Evolutionary conservation across 1,284 basidiomycete genomes (phyloP), one percentile per base, ranked within the genome.

Genomic region (Phylloboletellus chloephorus): DNA sequence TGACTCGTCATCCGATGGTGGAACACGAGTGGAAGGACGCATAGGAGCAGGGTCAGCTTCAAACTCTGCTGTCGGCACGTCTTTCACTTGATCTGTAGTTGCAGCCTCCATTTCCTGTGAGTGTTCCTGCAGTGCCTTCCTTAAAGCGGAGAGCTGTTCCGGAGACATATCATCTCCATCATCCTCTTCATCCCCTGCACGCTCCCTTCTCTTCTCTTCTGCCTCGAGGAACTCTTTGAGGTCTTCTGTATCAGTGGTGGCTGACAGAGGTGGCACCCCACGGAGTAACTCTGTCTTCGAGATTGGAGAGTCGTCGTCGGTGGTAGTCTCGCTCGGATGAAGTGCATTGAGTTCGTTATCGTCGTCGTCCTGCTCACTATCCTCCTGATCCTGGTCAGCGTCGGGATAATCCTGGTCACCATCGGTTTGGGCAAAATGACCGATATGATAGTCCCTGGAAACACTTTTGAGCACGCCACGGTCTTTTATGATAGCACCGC

Each of bases 191-290:
- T 66, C 68, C 4, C 75, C 75, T 47, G 62, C 71, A 31, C 66
- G 41, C 42, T 72, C 74, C 51, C 65, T 72, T 41, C 76, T 64
- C 46, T 50, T 57, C 49, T 58, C 62, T 53, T 87, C 84, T 2
- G 74, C 79, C 43, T 79, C 74, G 52, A 86, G 49, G 44, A 87
- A 88, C 31, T 78, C 77, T 41, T 63, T 63, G 39, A 87, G 63
- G 52, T 84, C 82, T 41, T 77, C 66, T 6, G 74, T 76, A 41
- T 77, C 71, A 9, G 65, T 63, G 3, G 62, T 60, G n/a, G 44
- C 61, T 0, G 77, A 73, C 29, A 74, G 66, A 15, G 72, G 73
- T 55, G 72, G 69, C 47, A 73, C 60, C 5, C 53, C 49, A 44
- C 54, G 45, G 44, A 60, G 57, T 8, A 64, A 46, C 4, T 55